These are phyloP conservation scores for Aspergillus egyptiacus DNA, from an alignment of 495 filamentous ascomycete species.

Conservation along the genomic window DNA sequence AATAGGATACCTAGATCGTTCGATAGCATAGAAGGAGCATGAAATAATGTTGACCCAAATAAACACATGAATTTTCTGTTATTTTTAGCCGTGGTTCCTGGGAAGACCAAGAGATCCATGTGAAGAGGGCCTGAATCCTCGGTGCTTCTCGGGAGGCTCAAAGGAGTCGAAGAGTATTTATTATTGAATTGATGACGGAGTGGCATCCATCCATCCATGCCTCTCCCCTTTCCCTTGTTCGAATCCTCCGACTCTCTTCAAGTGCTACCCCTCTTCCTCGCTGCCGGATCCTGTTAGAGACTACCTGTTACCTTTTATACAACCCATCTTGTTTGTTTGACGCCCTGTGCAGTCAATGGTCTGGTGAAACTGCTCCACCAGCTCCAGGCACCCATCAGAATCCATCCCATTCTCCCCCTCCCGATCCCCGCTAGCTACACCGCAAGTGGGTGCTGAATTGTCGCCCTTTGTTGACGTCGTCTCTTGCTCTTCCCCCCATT, in stretches of 20 bases:
- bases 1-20: background rate
- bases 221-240: background rate
- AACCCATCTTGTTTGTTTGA: too few species aligned
- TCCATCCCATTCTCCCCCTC: background rate
- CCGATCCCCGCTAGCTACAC: background rate
- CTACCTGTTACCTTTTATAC: too few species aligned
- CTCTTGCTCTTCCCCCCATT: background rate
- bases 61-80: too few species aligned
- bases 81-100: conserved; percentile 11
- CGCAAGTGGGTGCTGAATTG: background rate
- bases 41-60: background rate
- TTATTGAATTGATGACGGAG: too few species aligned
- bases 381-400: background rate
- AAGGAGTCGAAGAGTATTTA: background rate
- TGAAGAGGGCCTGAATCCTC: conserved; percentile 6
- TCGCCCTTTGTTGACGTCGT: background rate
- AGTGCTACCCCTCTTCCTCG: too few species aligned
- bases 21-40: background rate
- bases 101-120: too few species aligned
- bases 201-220: too few species aligned
- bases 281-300: too few species aligned
- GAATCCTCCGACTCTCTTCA: too few species aligned
- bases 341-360: background rate
- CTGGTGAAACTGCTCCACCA: conserved; percentile 1
- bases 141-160: conserved; percentile 16